A percentile compares a stretch with the other conserved stretches of the same genome.
Evolutionary conservation across 306 rosid species (phyloP).

Genomic region (Sicyos edulis): DNA sequence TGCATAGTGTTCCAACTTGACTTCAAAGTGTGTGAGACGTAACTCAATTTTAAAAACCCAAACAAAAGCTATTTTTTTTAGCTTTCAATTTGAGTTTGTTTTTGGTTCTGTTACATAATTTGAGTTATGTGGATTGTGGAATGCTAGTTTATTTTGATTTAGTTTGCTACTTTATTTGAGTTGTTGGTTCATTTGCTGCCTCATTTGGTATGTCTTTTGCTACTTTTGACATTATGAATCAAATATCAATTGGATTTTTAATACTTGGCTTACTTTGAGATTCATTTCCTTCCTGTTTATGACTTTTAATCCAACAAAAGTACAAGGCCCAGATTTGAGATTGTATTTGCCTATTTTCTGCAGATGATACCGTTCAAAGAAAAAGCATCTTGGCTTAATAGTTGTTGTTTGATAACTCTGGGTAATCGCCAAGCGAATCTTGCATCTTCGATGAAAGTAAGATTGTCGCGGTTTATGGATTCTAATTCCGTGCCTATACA

Average conservation of each 20-base stretch:
- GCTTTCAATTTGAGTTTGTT: no score
- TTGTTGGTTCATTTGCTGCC: not conserved
- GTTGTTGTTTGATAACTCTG: not conserved
- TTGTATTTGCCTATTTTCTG: conserved; percentile 1
- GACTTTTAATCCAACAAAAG: not conserved
- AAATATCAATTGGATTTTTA: not conserved
- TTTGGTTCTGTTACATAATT: not conserved
- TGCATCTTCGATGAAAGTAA: conserved; percentile 19
- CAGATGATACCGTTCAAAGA: conserved; percentile 28
- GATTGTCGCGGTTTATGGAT: conserved; percentile 29
- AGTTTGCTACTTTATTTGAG: not conserved
- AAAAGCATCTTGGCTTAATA: conserved; percentile 15
- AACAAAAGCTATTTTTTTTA: no score
- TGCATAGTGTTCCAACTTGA: no score
- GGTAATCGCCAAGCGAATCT: conserved; percentile 3
- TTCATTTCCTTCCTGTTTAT: not conserved
- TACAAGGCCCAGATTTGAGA: not conserved
- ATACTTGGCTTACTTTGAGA: not conserved
- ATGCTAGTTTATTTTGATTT: not conserved
- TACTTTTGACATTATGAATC: not conserved
- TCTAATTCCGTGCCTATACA: conserved; percentile 19
- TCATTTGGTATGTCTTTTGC: not conserved
- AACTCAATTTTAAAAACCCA: no score
- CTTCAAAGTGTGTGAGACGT: no score
- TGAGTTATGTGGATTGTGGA: not conserved